Conservation (phyloP, 805 yeast species). For the Wickerhamomyces canadensis region DNA sequence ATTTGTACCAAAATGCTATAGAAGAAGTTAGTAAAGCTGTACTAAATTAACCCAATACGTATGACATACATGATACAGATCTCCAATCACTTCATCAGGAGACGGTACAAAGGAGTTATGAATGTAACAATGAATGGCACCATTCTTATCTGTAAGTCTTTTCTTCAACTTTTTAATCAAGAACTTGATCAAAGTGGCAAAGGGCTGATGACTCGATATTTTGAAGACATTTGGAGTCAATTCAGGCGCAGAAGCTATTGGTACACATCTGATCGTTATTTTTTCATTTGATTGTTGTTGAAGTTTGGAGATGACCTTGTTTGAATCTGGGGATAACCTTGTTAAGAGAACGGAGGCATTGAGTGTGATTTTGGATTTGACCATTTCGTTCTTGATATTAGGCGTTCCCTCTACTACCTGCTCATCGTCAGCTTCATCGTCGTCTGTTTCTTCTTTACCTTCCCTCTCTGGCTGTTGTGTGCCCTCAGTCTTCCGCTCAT, state of each 20-base stretch:
- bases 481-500: neutral
- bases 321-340: conserved; percentile 16
- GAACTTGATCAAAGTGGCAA: conserved; percentile 41
- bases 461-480: neutral
- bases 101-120: conserved; percentile 42
- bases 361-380: conserved; percentile 17
- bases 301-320: conserved; percentile 10
- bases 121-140: conserved; percentile 34
- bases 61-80: conserved; percentile 23
- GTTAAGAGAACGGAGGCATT: conserved; percentile 20
- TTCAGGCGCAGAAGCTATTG: conserved; percentile 53
- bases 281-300: conserved; percentile 10
- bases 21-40: conserved; percentile 4
- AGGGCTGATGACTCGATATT: conserved; percentile 41
- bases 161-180: conserved; percentile 34
- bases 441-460: neutral
- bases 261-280: conserved; percentile 47
- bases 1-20: conserved; percentile 28
- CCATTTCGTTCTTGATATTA: conserved; percentile 16
- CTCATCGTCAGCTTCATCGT: conserved; percentile 1
- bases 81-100: conserved; percentile 38
- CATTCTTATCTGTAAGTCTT: conserved; percentile 12
- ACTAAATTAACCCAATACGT: too few species aligned
- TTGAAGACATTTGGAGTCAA: conserved; percentile 46
- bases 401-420: too few species aligned